Conservation (phyloP, 2,329 filamentous ascomycete species). For the Tolypocladium ophioglossoides region DNA sequence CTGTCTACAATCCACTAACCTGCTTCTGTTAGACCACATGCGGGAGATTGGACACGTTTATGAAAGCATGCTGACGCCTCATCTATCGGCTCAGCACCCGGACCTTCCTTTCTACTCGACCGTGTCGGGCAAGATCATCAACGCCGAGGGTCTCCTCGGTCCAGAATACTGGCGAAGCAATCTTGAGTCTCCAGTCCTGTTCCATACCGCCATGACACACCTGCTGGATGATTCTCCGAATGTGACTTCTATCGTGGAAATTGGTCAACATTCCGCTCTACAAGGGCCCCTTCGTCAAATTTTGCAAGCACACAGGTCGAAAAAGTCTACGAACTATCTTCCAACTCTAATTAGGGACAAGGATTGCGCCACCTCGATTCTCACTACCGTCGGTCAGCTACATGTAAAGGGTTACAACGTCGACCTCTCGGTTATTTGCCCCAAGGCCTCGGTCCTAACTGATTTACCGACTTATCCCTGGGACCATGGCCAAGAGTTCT, state of each 20-base stretch:
- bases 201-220: slow-evolving; percentile 4
- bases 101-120: slow-evolving; percentile 2
- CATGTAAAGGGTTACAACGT: slow-evolving; percentile 5
- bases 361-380: slow-evolving; percentile 4
- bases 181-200: slow-evolving; percentile 6
- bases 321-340: slow-evolving; percentile 6
- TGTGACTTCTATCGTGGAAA: slow-evolving; percentile 10
- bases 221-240: slow-evolving; percentile 3
- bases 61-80: background rate
- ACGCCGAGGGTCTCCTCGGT: background rate
- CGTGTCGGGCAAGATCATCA: background rate
- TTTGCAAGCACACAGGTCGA: slow-evolving; percentile 1
- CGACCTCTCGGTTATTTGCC: slow-evolving; percentile 3
- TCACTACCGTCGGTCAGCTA: slow-evolving; percentile 8
- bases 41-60: slow-evolving; percentile 3
- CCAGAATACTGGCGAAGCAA: slow-evolving; percentile 7
- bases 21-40: slow-evolving; percentile 6
- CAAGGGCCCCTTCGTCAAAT: slow-evolving; percentile 14
- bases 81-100: background rate
- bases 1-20: slow-evolving; percentile 29
- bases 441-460: slow-evolving; percentile 16
- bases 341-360: slow-evolving; percentile 8
- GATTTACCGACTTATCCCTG: slow-evolving; percentile 20
- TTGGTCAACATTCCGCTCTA: slow-evolving; percentile 17
- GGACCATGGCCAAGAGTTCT: slow-evolving; percentile 9